Conservation (phyloP, 257 asterid species). For the Salvia miltiorrhiza region DNA sequence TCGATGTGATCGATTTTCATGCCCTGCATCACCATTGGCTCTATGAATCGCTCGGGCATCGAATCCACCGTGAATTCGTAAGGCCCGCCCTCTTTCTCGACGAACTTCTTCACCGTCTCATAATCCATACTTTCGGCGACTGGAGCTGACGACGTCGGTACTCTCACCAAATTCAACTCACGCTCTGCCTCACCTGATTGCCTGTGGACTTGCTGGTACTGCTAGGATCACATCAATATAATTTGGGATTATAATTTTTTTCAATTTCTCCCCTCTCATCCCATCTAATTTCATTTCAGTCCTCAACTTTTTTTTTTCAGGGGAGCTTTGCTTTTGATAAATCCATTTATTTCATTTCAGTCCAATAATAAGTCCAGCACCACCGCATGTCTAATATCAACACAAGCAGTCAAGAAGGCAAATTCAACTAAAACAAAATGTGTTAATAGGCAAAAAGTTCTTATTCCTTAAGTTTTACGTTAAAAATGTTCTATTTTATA, state of each 20-base stretch:
- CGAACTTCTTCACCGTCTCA: conserved; percentile 45
- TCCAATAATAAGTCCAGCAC: neutral
- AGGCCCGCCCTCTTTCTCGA: conserved; percentile 45
- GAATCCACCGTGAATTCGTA: conserved; percentile 50
- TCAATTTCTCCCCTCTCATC: neutral
- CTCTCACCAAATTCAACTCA: neutral
- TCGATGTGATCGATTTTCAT: conserved; percentile 54
- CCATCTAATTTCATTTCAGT: neutral
- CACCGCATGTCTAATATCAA: neutral
- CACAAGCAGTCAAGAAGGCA: neutral
- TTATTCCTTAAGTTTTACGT: too few species aligned
- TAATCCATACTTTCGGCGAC: conserved; percentile 41
- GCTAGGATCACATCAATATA: neutral
- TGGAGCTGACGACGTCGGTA: neutral
- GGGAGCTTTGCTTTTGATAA: too few species aligned
- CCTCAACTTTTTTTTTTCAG: neutral
- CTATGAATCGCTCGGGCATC: conserved; percentile 56
- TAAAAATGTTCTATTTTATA: too few species aligned
- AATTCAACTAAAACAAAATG: too few species aligned
- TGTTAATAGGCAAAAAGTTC: too few species aligned
- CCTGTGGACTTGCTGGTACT: neutral
- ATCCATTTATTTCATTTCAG: too few species aligned
- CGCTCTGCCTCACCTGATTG: too few species aligned
- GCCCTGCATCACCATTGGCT: conserved; percentile 65
- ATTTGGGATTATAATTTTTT: neutral